Evolutionary conservation across 192 early-diverging fungal genomes (phyloP), one percentile per base, ranked within the genome.

Genomic region (Obelidium mucronatum): DNA sequence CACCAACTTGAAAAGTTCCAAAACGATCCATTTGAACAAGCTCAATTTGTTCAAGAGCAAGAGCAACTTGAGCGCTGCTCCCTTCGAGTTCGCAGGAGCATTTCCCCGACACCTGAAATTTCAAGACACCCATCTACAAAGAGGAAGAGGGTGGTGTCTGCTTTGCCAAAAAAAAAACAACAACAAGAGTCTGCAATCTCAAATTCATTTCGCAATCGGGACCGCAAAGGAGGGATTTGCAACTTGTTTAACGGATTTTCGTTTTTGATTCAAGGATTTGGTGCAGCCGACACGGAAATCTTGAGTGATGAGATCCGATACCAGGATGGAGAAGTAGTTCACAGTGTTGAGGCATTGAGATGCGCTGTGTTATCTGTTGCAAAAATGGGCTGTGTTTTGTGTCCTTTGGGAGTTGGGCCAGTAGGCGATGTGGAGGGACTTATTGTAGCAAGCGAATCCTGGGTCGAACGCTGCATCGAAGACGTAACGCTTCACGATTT

Each of bases 401-500:
- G 17, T 42, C 62, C 59, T 17, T 53, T 75, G 34, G 52, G 60
- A 17, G 62, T 30, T 30, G 59, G 51, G 5, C 73, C 65, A 17
- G 44, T 30, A 15, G 26, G 22, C 54, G 52, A 39, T 3, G 63
- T 15, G 30, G 40, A 75, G 19, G 66, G 63, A 11, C 35, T 82
- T 26, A 78, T 79, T 42, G 58, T 89, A 39, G 87, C 89, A 34
- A 88, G 85, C 42, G 84, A 89, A 51, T 90, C 80, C 63, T 91
- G 90, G 90, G 55, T 91, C 13, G 87, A 91, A 59, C 71, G 77
- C 44, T 91, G 90, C 42, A 28, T 89, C 11, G 78, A 89, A 1
- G 83, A 83, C 15, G 33, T 70, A 30, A 24, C 37, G 2, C 67
- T 81, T 3, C 81, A 83, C 58, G 80, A 83, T 8, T 77, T 82